Conservation (phyloP, 2,329 filamentous ascomycete species). For the Celoporthe dispersa region DNA sequence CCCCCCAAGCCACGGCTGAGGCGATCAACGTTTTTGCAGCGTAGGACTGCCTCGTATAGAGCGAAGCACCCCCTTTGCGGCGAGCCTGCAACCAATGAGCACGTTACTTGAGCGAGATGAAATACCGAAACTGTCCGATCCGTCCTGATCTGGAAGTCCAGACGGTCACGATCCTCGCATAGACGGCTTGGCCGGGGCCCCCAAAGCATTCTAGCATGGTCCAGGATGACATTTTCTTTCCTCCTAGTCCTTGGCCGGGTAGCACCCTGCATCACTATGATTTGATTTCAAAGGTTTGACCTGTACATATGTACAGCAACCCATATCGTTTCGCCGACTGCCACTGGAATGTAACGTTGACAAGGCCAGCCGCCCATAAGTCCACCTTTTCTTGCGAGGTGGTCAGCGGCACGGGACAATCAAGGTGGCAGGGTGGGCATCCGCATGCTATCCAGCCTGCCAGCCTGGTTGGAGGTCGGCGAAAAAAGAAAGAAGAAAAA, state of each 20-base stretch:
- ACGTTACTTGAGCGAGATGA: constrained; percentile 26
- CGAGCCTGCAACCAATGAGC: constrained; percentile 23
- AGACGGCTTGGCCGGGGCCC: not conserved
- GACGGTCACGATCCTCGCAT: constrained; percentile 16
- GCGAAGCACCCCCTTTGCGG: constrained; percentile 18
- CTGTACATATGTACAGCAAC: not conserved
- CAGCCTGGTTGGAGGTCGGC: not conserved
- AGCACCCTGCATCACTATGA: constrained; percentile 6
- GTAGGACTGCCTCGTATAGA: constrained; percentile 30
- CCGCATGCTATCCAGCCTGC: not conserved
- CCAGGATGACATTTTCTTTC: not conserved
- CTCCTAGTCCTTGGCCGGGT: not conserved
- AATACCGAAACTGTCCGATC: constrained; percentile 25
- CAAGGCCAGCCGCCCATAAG: not conserved
- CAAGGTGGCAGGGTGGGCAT: not conserved
- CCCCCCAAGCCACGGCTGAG: constrained; percentile 28
- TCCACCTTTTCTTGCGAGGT: not conserved
- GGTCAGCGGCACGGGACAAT: not conserved
- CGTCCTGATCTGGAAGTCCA: constrained; percentile 22
- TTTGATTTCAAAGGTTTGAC: not conserved
- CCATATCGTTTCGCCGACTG: constrained; percentile 8
- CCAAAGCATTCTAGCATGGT: constrained; percentile 8
- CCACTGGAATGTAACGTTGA: constrained; percentile 9
- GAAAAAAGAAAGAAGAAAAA: not conserved
- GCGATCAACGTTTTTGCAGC: constrained; percentile 26